These are phyloP conservation scores for Plectosphaerella plurivora DNA, from an alignment of 2,329 filamentous ascomycete genomes.

Conservation along the genomic window DNA sequence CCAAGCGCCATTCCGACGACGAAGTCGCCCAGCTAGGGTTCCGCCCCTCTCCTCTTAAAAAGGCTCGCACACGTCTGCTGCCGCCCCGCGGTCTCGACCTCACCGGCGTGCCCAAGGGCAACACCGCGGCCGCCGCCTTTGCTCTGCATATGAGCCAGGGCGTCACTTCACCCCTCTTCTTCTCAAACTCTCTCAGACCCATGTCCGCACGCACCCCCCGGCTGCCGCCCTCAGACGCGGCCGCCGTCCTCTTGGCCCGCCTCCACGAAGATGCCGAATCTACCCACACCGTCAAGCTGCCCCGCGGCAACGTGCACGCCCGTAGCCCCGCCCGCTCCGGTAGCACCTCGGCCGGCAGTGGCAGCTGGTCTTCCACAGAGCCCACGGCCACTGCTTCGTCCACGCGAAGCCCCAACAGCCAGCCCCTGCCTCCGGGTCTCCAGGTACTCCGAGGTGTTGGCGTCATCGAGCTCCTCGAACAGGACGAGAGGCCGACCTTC, in stretches of 20 bases:
- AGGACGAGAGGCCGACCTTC: slow-evolving; percentile 73
- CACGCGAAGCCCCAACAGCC: slow-evolving; percentile 42
- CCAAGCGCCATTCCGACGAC: slow-evolving; percentile 23
- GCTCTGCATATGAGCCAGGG: slow-evolving; percentile 22
- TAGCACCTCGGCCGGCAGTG: slow-evolving; percentile 45
- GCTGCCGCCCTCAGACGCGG: slow-evolving; percentile 33
- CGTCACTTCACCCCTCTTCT: slow-evolving; percentile 48
- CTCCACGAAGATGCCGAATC: slow-evolving; percentile 38
- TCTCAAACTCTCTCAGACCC: slow-evolving; percentile 37
- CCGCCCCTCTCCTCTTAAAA: slow-evolving; percentile 34
- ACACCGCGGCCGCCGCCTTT: slow-evolving; percentile 14
- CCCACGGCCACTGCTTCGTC: slow-evolving; percentile 38
- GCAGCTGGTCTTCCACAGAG: slow-evolving; percentile 46
- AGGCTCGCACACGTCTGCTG: slow-evolving; percentile 39
- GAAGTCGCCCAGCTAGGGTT: slow-evolving; percentile 5
- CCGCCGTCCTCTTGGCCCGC: slow-evolving; percentile 41
- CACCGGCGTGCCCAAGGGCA: slow-evolving; percentile 19
- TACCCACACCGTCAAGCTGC: slow-evolving; percentile 52
- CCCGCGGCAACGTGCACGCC: slow-evolving; percentile 46
- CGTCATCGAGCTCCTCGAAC: slow-evolving; percentile 68
- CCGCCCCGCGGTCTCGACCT: slow-evolving; percentile 42
- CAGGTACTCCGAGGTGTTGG: slow-evolving; percentile 61
- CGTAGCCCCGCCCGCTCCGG: slow-evolving; percentile 42
- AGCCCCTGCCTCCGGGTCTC: slow-evolving; percentile 40
- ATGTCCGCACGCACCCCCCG: slow-evolving; percentile 30